Percentiles rank a stretch among this genome's conserved stretches.
phyloP scores from a whole-genome alignment of 768 basidiomycete genomes.

The Hygrophoropsis aurantiaca region DNA sequence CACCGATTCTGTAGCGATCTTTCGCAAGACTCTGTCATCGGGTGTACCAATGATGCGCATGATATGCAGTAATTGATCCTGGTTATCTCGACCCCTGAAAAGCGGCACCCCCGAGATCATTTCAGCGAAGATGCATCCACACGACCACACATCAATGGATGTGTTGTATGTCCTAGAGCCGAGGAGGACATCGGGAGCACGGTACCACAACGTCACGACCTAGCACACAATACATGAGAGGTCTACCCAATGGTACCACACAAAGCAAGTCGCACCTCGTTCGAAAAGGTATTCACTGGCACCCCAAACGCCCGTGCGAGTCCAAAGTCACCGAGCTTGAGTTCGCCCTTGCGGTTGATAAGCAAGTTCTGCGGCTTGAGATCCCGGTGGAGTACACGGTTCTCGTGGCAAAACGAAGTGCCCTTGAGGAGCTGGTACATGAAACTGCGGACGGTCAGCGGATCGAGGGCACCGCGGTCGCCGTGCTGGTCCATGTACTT shows the following conservation, averaged over 20 bases:
- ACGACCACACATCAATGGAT: constrained; percentile 98
- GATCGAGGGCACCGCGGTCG: constrained; percentile 91
- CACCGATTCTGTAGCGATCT: constrained; percentile 90
- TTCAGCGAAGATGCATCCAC: constrained; percentile 98
- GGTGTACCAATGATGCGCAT: constrained; percentile 98
- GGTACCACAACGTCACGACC: constrained; percentile 99
- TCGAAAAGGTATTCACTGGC: constrained; percentile 98
- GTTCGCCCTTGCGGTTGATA: constrained; percentile 94
- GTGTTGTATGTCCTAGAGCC: constrained; percentile 98
- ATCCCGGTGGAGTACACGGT: constrained; percentile 95
- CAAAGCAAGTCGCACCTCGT: constrained; percentile 63
- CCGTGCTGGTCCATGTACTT: constrained; percentile 99
- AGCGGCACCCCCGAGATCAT: constrained; percentile 98
- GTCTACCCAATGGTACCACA: not conserved
- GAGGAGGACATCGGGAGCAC: constrained; percentile 95
- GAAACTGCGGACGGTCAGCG: constrained; percentile 87
- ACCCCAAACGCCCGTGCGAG: constrained; percentile 97
- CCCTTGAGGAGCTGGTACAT: constrained; percentile 98
- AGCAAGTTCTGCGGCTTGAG: constrained; percentile 98
- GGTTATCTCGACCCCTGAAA: constrained; percentile 95
- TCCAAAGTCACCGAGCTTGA: constrained; percentile 98
- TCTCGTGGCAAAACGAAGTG: constrained; percentile 98
- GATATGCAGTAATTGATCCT: constrained; percentile 96
- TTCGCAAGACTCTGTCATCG: constrained; percentile 80
- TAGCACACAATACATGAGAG: constrained; percentile 25